Conservation (phyloP, 1,139 yeast species). For the Arxiozyma telluris region DNA sequence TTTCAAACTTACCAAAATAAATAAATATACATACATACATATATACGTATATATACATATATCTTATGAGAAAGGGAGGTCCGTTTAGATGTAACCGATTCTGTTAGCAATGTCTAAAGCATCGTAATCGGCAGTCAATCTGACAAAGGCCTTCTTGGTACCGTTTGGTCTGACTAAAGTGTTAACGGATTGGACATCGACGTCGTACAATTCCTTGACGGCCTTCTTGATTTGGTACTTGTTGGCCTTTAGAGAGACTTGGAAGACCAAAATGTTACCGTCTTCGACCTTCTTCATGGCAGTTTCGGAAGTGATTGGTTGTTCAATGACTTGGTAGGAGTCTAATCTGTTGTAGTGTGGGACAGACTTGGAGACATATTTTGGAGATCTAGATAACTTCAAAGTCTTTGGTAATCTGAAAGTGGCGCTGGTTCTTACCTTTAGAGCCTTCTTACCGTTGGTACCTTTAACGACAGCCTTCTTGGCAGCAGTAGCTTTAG, state of each 20-base stretch:
- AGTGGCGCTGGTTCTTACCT: slow-evolving; percentile 91
- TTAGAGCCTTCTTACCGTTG: slow-evolving; percentile 80
- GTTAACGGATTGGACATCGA: slow-evolving; percentile 89
- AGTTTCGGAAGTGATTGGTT: slow-evolving; percentile 96
- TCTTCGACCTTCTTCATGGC: slow-evolving; percentile 99
- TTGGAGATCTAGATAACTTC: slow-evolving; percentile 88
- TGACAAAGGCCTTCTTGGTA: slow-evolving; percentile 99
- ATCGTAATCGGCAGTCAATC: slow-evolving; percentile 98
- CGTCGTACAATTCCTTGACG: slow-evolving; percentile 96
- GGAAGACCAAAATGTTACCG: slow-evolving; percentile 96
- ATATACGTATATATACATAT: neutral
- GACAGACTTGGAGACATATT: slow-evolving; percentile 90
- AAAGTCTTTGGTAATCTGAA: slow-evolving; percentile 98
- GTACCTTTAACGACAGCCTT: slow-evolving; percentile 98
- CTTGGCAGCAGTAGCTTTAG: slow-evolving; percentile 95
- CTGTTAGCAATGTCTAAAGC: slow-evolving; percentile 99
- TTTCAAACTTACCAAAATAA: neutral
- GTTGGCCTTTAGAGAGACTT: slow-evolving; percentile 15
- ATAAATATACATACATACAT: neutral
- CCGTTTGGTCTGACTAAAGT: slow-evolving; percentile 98
- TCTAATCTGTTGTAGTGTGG: slow-evolving; percentile 97
- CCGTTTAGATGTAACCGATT: slow-evolving; percentile 86
- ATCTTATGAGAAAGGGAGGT: neutral
- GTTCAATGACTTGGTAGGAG: slow-evolving; percentile 87
- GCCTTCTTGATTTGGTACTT: slow-evolving; percentile 63